Base-by-base conservation (phyloP, 2,329 filamentous ascomycete genomes). In the Phyllosticta ampelicida region DNA sequence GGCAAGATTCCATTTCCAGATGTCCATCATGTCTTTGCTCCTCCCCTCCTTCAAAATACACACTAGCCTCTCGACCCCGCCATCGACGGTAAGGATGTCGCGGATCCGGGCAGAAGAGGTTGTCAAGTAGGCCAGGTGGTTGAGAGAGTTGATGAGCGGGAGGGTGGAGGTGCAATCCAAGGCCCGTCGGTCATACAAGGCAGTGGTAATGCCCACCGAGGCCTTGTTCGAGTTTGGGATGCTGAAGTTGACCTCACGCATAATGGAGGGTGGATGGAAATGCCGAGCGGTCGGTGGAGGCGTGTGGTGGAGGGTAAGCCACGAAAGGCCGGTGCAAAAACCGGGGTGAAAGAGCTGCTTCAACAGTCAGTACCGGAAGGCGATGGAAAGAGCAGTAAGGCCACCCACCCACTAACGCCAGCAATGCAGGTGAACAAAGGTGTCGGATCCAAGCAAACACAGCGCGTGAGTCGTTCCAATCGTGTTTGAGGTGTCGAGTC, bases 1-100 rank as follows among this genome's bases (percentile, higher is more conserved):
- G 56, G 94, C 94, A 62, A 99, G 81, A 70, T 96, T 99, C 94
- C 94, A 99, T 75, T 97, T 97, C 94, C 94, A 99, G 89, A 96
- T 96, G 73, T 96, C 92, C 92, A 97, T 96, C 85, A 96, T 87
- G 72, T 99, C 92, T 74, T 91, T 95, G 76, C 89, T 96, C 70
- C 94, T 83, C 62, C 94, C 94, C 74, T 96, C 90, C 75, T 99
- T 99, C 73, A 99, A 83, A 69, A 99, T 96, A 81, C 90, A 96
- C 71, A 99, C 89, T 65, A 99, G 79, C 63, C 92, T 80, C 77
- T 99, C 94, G 73, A 99, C 94, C 62, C 94, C 94, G 74, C 94
- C 94, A 87, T 99, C 94, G 76, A 99, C 90, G 59, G 92, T 97
- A 63, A 99, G 82, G 63, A 99, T 99, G 71, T 99, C 94, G 67